Evolutionary conservation across 2,329 filamentous ascomycete species (phyloP).

Genomic region (Coleophoma cylindrospora): DNA sequence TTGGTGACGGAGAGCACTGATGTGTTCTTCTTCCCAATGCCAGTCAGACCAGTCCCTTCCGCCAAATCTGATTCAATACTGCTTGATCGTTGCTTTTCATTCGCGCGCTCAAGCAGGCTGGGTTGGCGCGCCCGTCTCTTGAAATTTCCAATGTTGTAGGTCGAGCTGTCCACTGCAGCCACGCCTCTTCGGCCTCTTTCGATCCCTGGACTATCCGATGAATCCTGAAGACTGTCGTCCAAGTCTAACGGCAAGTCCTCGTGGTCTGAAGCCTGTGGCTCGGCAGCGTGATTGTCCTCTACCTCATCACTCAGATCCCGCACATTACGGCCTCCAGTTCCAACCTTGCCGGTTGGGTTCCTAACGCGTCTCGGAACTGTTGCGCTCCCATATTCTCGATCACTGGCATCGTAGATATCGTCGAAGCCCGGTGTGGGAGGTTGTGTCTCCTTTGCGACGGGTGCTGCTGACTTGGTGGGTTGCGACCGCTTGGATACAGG

Average conservation of each 20-base stretch:
- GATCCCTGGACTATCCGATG: not conserved
- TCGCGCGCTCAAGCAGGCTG: constrained; percentile 24
- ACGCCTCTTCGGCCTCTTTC: not conserved
- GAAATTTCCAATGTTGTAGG: constrained; percentile 40
- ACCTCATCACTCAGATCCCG: not conserved
- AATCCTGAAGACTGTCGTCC: not conserved
- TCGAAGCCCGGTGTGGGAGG: constrained; percentile 12
- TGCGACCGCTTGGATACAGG: constrained; percentile 17
- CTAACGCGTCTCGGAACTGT: constrained; percentile 4
- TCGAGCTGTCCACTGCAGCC: constrained; percentile 15
- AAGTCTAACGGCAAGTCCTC: not conserved
- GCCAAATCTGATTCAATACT: constrained; percentile 25
- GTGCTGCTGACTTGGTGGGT: constrained; percentile 5
- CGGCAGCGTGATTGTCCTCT: not conserved
- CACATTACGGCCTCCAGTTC: not conserved
- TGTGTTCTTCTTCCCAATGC: constrained; percentile 19
- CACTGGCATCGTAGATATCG: constrained; percentile 26
- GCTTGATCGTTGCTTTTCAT: constrained; percentile 15
- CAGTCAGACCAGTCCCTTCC: constrained; percentile 19
- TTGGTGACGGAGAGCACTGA: constrained; percentile 22
- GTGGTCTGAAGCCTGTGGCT: not conserved
- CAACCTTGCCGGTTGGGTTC: not conserved
- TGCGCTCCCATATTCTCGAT: constrained; percentile 14
- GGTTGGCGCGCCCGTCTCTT: constrained; percentile 28
- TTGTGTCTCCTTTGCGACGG: constrained; percentile 1